Base-by-base conservation (phyloP, 352 stramenopile species). In the Phytophthora aleatoria region DNA sequence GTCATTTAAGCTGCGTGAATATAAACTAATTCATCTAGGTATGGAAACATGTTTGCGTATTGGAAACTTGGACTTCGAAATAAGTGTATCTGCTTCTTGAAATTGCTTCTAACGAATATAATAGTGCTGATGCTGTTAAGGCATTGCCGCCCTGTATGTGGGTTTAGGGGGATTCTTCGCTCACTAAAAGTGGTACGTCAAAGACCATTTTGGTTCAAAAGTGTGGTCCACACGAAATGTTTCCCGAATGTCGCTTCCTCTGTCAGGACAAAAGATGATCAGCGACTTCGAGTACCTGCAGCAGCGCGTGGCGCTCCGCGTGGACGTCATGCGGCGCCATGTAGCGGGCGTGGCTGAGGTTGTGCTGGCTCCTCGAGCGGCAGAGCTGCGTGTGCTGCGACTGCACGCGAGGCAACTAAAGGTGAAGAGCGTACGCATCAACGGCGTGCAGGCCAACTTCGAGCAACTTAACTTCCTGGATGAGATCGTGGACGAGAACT, bases 271-370 rank as follows among this genome's bases (percentile, higher is more conserved):
- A 45, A 67, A 57, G 20, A 93, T 91, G 83, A 95, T 95, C 72
- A 64, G 74, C 33, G 85, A 95, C 68, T 95, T 87, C 63, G 85
- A 94, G 67, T 94, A 93, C 61, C 73, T 95, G 68, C 84, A 95
- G 69, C 85, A 95, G 77, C 85, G 85, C 50, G 79, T 80, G 70
- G 88, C 79, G 59, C 76, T 95, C 57, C 76, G 76, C 53, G 81
- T 95, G 57, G 83, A 95, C 57, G 77, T 94, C 69, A 69, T 94
- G 65, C 79, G 77, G n/a, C 70, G 73, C 38, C 70, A 74, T 35
- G 55, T 95, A 11, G 49, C 61, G 12, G 85, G 87, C 50, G 82
- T 92, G 16, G 80, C 82, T 0, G 87, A 95, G 64, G 73, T 95
- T 33, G 69, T 91, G 38, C 67, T 95, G 54, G 85, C 83, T 27